Percentiles rank a stretch among this genome's conserved stretches.
These are phyloP conservation scores for Trichoderma citrinoviride DNA, from an alignment of 2,329 filamentous ascomycete genomes.

Conservation along the genomic window DNA sequence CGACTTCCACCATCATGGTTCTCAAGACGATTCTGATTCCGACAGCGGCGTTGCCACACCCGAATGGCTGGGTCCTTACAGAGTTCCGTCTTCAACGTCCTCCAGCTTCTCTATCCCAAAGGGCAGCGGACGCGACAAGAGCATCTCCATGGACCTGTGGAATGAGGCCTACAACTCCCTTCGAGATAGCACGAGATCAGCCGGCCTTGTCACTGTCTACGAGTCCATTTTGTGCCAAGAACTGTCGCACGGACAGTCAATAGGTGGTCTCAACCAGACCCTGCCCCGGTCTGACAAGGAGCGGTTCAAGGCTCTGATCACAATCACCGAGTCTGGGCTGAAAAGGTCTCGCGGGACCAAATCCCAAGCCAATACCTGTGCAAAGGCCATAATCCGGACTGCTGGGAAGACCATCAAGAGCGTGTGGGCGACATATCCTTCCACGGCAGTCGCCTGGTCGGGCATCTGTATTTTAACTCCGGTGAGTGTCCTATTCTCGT, in stretches of 20 bases:
- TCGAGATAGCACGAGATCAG: conserved; percentile 31
- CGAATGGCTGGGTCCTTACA: conserved; percentile 5
- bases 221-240: conserved; percentile 38
- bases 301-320: conserved; percentile 31
- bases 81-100: not conserved
- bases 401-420: conserved; percentile 31
- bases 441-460: conserved; percentile 36
- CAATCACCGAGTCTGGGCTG: conserved; percentile 34
- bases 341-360: conserved; percentile 31
- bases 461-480: conserved; percentile 40
- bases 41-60: conserved; percentile 14
- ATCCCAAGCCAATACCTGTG: conserved; percentile 31
- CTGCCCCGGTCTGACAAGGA: conserved; percentile 29
- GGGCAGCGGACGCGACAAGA: not conserved
- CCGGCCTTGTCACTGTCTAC: conserved; percentile 36
- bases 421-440: conserved; percentile 30
- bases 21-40: conserved; percentile 13
- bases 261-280: conserved; percentile 29
- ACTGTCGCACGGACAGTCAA: conserved; percentile 33
- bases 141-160: conserved; percentile 34
- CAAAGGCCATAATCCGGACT: conserved; percentile 31
- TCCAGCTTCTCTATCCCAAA: not conserved
- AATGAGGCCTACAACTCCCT: conserved; percentile 37
- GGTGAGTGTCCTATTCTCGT: conserved; percentile 25
- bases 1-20: not conserved